Evolutionary conservation across 1,139 yeast genomes (phyloP), one percentile per base, ranked within the genome.

Genomic region (Candida anutae): DNA sequence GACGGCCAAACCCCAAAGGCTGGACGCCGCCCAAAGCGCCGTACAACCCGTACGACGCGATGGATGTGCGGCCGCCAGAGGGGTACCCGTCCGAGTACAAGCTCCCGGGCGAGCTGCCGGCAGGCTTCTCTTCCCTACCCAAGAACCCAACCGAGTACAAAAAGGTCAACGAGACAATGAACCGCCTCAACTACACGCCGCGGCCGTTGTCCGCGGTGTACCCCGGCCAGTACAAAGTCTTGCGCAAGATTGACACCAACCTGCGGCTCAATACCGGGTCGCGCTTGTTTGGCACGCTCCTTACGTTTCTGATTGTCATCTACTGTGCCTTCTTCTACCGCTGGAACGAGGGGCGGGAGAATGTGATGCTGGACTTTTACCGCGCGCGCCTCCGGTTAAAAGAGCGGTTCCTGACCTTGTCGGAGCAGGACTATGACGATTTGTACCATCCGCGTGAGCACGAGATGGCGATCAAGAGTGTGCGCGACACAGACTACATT

Each of bases 11-110:
- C 43, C 93, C 94, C 2, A 72, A 73, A 12, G 90, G 90, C 0
- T 82, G 94, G 94, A 69, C 69, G 0, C 83, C 78, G 2, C 94
- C 94, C 4, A 72, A 69, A 37, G 90, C 88, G 2, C 90, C 90
- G 0, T 84, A 82, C 48, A 83, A 83, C 41, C 94, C 94, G 3
- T 83, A 77, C 46, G 95, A 83, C 47, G 82, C 90, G 0, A 55
- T 72, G 0, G 95, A 83, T 48, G 50, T 61, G 21, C 62, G 95
- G 28, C 94, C 95, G 0, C 72, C 94, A 0, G 77, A 75, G 46
- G 94, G 94, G 2, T 83, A 83, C 39, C 95, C 95, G 1, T 77
- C 88, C 9, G 95, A 83, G 49, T 82, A 62, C 50, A 59, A 65
- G 35, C 51, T 73, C 4, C 81, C 83, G 0, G 72, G 77, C 1